A percentile compares a stretch with the other conserved stretches of the same genome.
These are phyloP conservation scores for Fusarium oligoseptatum DNA, from an alignment of 2,329 filamentous ascomycete genomes.

Conservation along the genomic window DNA sequence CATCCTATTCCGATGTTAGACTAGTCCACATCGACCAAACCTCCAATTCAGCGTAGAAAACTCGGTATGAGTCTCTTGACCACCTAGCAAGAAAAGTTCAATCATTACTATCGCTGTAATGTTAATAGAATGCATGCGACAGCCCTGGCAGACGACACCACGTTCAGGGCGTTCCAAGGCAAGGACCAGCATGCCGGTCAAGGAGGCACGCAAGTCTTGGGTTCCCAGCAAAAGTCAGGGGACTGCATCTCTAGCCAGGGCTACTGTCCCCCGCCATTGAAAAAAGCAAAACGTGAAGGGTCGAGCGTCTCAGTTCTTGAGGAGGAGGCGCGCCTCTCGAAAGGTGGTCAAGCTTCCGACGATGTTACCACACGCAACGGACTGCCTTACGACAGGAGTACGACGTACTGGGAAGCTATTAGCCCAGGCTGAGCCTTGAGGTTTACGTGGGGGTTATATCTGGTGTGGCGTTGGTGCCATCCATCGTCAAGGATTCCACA, in stretches of 20 bases:
- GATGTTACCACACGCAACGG: slow-evolving; percentile 24
- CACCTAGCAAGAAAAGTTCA: not conserved
- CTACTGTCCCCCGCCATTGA: slow-evolving; percentile 33
- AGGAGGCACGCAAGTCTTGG: slow-evolving; percentile 4
- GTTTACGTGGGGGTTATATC: slow-evolving; percentile 34
- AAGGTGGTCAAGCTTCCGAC: slow-evolving; percentile 12
- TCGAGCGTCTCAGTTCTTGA: slow-evolving; percentile 20
- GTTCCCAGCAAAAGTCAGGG: slow-evolving; percentile 29
- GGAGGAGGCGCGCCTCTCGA: slow-evolving; percentile 13
- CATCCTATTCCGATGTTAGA: not conserved
- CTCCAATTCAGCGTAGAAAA: not conserved
- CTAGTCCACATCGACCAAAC: not conserved
- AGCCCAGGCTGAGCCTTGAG: slow-evolving; percentile 27
- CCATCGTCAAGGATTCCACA: not conserved
- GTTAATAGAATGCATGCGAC: slow-evolving; percentile 1
- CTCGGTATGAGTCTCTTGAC: not conserved
- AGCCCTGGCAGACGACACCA: slow-evolving; percentile 17
- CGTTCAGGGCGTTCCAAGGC: slow-evolving; percentile 14
- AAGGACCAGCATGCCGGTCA: slow-evolving; percentile 20
- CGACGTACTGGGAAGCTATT: slow-evolving; percentile 14
- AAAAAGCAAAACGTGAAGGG: slow-evolving; percentile 37
- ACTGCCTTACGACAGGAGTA: slow-evolving; percentile 12
- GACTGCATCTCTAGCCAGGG: slow-evolving; percentile 30
- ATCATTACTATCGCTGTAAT: not conserved
- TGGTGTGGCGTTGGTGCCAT: not conserved